Base-by-base conservation (phyloP, 2,329 filamentous ascomycete species). In the Alternaria dauci region DNA sequence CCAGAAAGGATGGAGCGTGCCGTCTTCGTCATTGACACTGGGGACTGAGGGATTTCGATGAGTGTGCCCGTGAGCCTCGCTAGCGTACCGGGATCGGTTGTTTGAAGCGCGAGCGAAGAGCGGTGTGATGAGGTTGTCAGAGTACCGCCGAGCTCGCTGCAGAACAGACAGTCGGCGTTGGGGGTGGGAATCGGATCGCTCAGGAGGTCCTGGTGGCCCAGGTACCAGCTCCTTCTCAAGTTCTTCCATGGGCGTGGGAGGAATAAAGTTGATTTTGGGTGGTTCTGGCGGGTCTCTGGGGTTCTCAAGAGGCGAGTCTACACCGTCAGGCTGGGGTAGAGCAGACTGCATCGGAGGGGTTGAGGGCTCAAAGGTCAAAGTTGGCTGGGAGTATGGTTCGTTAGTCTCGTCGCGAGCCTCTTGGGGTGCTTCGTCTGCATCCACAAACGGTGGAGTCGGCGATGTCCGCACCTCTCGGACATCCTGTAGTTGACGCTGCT, bases 1-100 rank as follows among this genome's bases (percentile, higher is more conserved):
- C 88, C 88, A 89, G 71, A 89, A 87, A 2, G 87, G 86, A 65
- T 88, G 84, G 6, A 88, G 74, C 41, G 81, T 81, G 43, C 80
- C 80, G 55, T 86, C 81, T 47, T 75, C 69, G 18, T 76, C 73
- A 20, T 68, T 72, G 12, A 77, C 74, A 6, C 64, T 74, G 1
- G 75, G 76, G 0, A 76, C 65, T 0, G 66, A 68, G 11, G 66
- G 68, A 26, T 67, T 71, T 7, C 61, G 63, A 25, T 66, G 63
- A 32, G 57, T 66, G 8, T 62, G 60, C 11, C 61, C 52, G 36
- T 72, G 62, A n/a, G 69, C 66, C 8, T 71, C 69, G 50, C 67
- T 69, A 20, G 57, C 56, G 41, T 63, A 48, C 11, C 72, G 75
- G 30, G 69, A 58, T 52, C 72, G 66, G 20, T 64, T 71, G 61